Evolutionary conservation across 805 yeast genomes (phyloP).

Genomic region (Nakazawaea wickerhamii): DNA sequence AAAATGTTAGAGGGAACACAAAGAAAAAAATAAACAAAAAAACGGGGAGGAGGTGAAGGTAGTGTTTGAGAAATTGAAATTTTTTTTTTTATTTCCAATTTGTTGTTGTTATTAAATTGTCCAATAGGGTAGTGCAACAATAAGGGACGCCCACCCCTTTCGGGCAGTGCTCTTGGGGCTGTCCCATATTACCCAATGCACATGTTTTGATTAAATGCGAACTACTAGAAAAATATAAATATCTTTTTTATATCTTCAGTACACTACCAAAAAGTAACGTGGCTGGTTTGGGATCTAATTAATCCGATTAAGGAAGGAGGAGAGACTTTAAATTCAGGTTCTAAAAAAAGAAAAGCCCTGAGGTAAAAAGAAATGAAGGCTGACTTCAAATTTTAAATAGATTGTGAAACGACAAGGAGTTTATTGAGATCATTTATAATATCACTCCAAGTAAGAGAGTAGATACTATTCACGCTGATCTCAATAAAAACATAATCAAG

Average conservation of each 20-base stretch:
- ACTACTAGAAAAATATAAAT: too few relatives aligned
- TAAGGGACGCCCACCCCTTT: neutral
- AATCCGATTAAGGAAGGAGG: neutral
- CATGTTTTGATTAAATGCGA: too few relatives aligned
- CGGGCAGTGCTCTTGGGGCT: too few relatives aligned
- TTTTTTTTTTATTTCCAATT: neutral
- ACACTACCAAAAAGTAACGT: neutral
- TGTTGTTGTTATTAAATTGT: neutral
- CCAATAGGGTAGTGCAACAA: neutral
- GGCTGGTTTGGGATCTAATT: neutral
- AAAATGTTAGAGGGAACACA: too few relatives aligned
- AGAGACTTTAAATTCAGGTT: neutral
- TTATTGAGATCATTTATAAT: too few relatives aligned
- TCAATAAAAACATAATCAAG: too few relatives aligned
- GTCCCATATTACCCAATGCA: too few relatives aligned
- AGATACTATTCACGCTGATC: neutral
- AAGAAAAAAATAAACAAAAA: conserved; percentile 6
- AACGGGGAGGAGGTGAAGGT: conserved; percentile 1
- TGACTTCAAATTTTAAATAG: too few relatives aligned
- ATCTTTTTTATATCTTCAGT: too few relatives aligned
- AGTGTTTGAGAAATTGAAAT: conserved; percentile 5
- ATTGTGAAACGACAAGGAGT: too few relatives aligned
- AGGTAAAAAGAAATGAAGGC: neutral
- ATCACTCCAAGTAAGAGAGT: too few relatives aligned
- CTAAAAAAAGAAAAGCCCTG: neutral